phyloP scores from a whole-genome alignment of 2,329 filamentous ascomycete genomes.

The Pyrenochaeta sp. region DNA sequence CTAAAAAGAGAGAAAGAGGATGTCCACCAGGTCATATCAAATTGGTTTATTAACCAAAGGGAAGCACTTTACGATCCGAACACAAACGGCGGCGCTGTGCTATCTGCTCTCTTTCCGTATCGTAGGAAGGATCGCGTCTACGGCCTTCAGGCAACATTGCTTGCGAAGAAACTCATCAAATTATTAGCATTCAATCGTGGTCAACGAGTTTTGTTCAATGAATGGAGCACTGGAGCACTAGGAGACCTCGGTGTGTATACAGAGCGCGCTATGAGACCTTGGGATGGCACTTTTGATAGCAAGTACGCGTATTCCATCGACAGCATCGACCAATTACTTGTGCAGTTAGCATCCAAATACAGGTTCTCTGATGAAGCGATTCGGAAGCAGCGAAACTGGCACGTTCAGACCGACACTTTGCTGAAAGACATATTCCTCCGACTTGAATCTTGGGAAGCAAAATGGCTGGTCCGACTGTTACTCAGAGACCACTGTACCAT shows the following conservation, averaged over 20 bases:
- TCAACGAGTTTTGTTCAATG: conserved; percentile 68
- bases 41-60: conserved; percentile 76
- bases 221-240: conserved; percentile 66
- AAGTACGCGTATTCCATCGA: conserved; percentile 66
- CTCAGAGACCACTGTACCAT: conserved; percentile 79
- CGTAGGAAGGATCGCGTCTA: conserved; percentile 81
- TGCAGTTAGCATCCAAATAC: conserved; percentile 72
- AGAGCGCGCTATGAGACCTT: conserved; percentile 68
- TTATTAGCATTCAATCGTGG: conserved; percentile 71
- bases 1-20: conserved; percentile 36
- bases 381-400: conserved; percentile 25
- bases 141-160: conserved; percentile 66
- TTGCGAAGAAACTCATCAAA: conserved; percentile 74
- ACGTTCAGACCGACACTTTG: conserved; percentile 33
- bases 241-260: conserved; percentile 78
- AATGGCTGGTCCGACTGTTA: conserved; percentile 87
- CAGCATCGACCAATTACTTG: conserved; percentile 73
- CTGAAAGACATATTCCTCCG: conserved; percentile 54
- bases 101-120: conserved; percentile 80
- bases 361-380: conserved; percentile 72
- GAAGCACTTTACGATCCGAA: conserved; percentile 64
- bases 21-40: conserved; percentile 55
- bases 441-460: conserved; percentile 71
- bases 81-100: conserved; percentile 68
- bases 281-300: conserved; percentile 56